Evolutionary conservation across 2,329 filamentous ascomycete genomes (phyloP).

Genomic region (Leptographium lundbergii): DNA sequence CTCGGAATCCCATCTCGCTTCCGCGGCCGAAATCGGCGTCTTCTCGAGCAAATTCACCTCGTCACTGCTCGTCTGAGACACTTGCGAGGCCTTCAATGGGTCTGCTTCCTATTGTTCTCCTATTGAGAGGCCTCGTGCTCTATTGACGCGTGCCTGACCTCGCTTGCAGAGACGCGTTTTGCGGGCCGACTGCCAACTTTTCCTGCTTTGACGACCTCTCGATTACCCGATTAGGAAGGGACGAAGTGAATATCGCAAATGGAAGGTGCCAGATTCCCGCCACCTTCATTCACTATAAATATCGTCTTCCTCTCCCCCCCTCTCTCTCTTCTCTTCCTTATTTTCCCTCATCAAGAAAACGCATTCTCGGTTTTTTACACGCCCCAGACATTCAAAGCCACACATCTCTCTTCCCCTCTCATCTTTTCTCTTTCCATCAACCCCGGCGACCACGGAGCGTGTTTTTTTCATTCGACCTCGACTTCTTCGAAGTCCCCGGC

Average conservation of each 20-base stretch:
- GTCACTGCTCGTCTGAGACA: too few species aligned
- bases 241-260: neutral
- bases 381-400: too few species aligned
- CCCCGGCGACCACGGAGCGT: neutral
- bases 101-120: neutral
- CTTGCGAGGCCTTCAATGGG: too few species aligned
- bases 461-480: neutral
- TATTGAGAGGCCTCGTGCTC: neutral
- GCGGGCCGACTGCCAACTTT: neutral
- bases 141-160: neutral
- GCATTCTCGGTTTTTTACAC: too few species aligned
- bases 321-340: neutral
- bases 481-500: neutral
- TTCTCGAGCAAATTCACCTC: too few species aligned
- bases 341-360: neutral
- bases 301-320: neutral
- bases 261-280: neutral
- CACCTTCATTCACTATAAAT: neutral
- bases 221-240: neutral
- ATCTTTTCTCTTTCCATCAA: neutral
- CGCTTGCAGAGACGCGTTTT: too few species aligned
- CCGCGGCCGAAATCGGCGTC: too few species aligned
- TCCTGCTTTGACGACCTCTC: neutral
- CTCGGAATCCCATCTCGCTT: too few species aligned
- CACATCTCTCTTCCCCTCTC: neutral